Evolutionary conservation across 495 filamentous ascomycete species (phyloP), one percentile per base, ranked within the genome.

Genomic region (Tuber aestivum): DNA sequence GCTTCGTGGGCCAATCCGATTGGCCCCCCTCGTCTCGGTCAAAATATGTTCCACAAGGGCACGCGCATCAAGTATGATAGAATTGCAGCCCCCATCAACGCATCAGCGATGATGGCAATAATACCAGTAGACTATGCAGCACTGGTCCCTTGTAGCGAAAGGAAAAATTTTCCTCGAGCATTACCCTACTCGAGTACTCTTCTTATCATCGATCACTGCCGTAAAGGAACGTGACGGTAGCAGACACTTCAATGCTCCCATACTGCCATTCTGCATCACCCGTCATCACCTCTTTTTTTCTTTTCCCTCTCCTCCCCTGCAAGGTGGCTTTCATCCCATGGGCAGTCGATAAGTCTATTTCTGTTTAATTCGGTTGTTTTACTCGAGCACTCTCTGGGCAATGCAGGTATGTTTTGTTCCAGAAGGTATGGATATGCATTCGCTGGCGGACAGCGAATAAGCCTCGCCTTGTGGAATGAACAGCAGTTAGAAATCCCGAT

Each of bases 1-100:
- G 78, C 76, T 72, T 79, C 78, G 78, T 79, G 78, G 78, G 68
- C 37, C 72, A 41, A 75, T 72, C 78, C 78, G 78, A 79, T 79
- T 79, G 78, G 78, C 23, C 56, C 50, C 56, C 70, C 23, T 68
- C 41, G 72, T 70, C 77, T 75, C 61, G 73, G 71, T 77, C 41
- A 70, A 77, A 77, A 79, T 79, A 71, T 69, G 77, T 79, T 71
- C 61, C 77, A 65, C 56, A 32, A 65, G n/a, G 9, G 32, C n/a
- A 65, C n/a, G 23, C 12, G 56, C 56, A 65, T 65, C n/a, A 65
- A 65, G 56, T 32, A 56, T 56, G 48, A 56, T 56, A 65, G 56
- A n/a, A 65, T 65, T 65, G 56, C 50, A 61, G n/a, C 50, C 32
- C n/a, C n/a, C 3, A n/a, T n/a, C n/a, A 21, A 9, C 50, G n/a